These are phyloP conservation scores for Leccinum sublutescens DNA, from an alignment of 768 basidiomycete species.

Conservation along the genomic window DNA sequence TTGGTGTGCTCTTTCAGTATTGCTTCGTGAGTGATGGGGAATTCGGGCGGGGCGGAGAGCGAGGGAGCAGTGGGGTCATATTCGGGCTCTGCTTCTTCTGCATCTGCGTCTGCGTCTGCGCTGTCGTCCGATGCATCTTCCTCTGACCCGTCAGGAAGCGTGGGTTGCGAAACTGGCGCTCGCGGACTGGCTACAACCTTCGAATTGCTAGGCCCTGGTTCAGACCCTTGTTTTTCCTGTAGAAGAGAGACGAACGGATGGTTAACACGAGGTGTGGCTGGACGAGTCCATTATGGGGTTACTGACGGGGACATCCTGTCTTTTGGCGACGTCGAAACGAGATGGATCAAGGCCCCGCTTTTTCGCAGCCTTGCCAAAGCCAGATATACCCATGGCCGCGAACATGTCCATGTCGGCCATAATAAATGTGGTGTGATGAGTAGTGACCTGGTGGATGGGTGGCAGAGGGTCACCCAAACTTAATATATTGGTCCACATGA, in stretches of 20 bases:
- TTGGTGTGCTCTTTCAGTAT: slow-evolving; percentile 93
- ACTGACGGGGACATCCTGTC: slow-evolving; percentile 40
- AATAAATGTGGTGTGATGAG: slow-evolving; percentile 2
- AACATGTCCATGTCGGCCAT: slow-evolving; percentile 69
- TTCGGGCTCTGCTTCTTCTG: slow-evolving; percentile 41
- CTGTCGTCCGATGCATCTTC: slow-evolving; percentile 29
- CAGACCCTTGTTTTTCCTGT: slow-evolving; percentile 16
- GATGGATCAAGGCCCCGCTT: slow-evolving; percentile 69
- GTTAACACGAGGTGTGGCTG: slow-evolving; percentile 24
- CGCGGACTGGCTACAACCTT: slow-evolving; percentile 24
- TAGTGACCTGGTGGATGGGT: slow-evolving; percentile 4
- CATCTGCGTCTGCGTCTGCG: slow-evolving; percentile 8
- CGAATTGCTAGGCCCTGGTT: slow-evolving; percentile 20
- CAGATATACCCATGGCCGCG: slow-evolving; percentile 79
- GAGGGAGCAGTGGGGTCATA: slow-evolving; percentile 49
- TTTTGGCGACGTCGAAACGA: slow-evolving; percentile 77
- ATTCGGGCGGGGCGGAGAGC: slow-evolving; percentile 44
- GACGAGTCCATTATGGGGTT: slow-evolving; percentile 4
- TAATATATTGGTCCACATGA: not conserved
- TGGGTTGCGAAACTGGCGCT: slow-evolving; percentile 1
- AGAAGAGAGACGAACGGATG: slow-evolving; percentile 4
- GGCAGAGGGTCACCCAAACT: slow-evolving; percentile 19
- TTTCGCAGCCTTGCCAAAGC: slow-evolving; percentile 74
- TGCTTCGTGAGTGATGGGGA: slow-evolving; percentile 91
- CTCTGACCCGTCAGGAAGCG: slow-evolving; percentile 12